Evolutionary conservation across 148 eudicot species (phyloP).

Genomic region (Chenopodium quinoa): DNA sequence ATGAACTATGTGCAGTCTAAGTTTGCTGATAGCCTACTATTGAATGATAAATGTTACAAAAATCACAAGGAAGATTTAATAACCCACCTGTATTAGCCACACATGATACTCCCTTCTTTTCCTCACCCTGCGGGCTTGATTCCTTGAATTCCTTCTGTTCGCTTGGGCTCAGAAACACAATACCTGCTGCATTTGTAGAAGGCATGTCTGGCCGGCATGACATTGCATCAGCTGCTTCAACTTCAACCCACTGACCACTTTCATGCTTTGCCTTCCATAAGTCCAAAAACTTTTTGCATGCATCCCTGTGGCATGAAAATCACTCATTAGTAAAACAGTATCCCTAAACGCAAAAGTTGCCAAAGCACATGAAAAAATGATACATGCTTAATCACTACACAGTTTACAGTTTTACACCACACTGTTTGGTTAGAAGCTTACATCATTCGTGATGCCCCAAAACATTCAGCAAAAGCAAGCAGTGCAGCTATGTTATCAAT

Average conservation of each 20-base stretch:
- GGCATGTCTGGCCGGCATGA: constrained; percentile 44
- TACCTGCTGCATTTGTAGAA: constrained; percentile 56
- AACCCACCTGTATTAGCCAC: constrained; percentile 36
- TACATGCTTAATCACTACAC: not conserved
- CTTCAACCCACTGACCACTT: constrained; percentile 93
- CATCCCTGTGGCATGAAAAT: constrained; percentile 56
- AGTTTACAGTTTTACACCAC: not conserved
- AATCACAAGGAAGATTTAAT: not conserved
- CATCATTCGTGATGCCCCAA: constrained; percentile 91
- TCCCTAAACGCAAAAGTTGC: not conserved
- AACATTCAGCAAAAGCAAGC: constrained; percentile 74
- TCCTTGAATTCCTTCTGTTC: constrained; percentile 22
- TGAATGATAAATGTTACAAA: not conserved
- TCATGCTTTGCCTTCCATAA: constrained; percentile 97
- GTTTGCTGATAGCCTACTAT: not conserved
- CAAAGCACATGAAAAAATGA: not conserved
- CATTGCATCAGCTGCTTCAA: constrained; percentile 75
- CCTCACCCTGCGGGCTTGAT: constrained; percentile 38
- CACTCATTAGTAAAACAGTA: not conserved
- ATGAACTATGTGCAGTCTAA: not conserved
- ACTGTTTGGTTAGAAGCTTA: constrained; percentile 35
- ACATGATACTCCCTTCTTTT: constrained; percentile 46
- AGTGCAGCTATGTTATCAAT: constrained; percentile 62
- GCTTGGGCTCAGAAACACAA: constrained; percentile 45
- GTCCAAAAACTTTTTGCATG: constrained; percentile 67